Conservation (phyloP, 345 rosid species). For the Hirschfeldia incana region DNA sequence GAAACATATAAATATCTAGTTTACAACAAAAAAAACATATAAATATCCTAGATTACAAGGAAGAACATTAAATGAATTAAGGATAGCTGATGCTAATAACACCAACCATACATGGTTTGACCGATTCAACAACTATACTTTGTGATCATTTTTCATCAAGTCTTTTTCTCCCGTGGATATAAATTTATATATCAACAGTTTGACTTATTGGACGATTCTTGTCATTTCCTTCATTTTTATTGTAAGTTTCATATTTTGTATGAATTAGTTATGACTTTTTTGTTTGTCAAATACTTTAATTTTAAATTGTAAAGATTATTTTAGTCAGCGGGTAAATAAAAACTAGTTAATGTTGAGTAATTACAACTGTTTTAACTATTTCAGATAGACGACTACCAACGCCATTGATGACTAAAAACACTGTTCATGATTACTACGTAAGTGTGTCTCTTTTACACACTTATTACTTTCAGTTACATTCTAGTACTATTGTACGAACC, state of each 20-base stretch:
- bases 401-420: not conserved
- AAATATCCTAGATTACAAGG: conserved; percentile 9
- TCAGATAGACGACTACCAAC: not conserved
- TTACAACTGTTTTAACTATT: not conserved
- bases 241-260: not conserved
- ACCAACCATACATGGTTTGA: conserved; percentile 18
- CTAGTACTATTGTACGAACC: no score
- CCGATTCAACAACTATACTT: conserved; percentile 12
- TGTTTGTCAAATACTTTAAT: not conserved
- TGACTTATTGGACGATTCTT: not conserved
- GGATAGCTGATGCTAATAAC: not conserved
- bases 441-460: no score
- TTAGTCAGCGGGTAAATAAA: conserved; percentile 4
- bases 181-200: not conserved
- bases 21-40: not conserved
- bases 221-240: not conserved
- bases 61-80: not conserved
- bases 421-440: not conserved
- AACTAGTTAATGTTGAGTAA: not conserved
- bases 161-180: not conserved
- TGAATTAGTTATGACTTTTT: not conserved
- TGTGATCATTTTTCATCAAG: not conserved
- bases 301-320: not conserved
- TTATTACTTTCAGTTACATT: no score
- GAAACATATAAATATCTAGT: not conserved